A percentile compares a stretch with the other conserved stretches of the same genome.
Conservation (phyloP, 2,329 filamentous ascomycete species). For the Bipolaris sorokiniana region DNA sequence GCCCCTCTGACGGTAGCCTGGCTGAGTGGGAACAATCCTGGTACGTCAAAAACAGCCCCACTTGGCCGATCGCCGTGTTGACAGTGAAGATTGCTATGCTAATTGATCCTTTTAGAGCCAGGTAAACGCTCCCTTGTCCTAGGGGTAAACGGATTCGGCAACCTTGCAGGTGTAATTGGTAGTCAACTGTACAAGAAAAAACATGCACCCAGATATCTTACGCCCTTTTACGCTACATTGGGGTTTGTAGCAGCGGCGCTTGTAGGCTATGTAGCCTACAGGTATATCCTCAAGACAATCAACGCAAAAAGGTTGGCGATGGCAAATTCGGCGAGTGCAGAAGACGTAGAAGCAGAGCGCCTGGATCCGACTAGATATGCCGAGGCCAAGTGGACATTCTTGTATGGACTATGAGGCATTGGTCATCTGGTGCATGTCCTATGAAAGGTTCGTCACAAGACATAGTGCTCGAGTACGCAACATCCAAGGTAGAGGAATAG, state of each 20-base stretch:
- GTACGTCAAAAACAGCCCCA: not conserved
- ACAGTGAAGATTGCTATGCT: not conserved
- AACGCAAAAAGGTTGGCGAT: constrained; percentile 23
- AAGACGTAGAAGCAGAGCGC: constrained; percentile 29
- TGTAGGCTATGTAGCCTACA: constrained; percentile 27
- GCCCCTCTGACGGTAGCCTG: constrained; percentile 33
- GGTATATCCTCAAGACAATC: constrained; percentile 23
- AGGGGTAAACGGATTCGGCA: constrained; percentile 32
- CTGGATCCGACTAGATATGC: constrained; percentile 24
- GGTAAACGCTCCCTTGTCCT: constrained; percentile 31
- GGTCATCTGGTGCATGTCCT: too few species aligned
- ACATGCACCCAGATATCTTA: constrained; percentile 27
- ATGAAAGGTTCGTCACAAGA: not conserved
- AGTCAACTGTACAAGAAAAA: constrained; percentile 26
- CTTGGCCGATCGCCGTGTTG: not conserved
- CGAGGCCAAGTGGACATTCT: constrained; percentile 35
- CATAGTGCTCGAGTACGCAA: not conserved
- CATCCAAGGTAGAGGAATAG: not conserved
- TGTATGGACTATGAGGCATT: constrained; percentile 27
- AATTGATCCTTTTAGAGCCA: constrained; percentile 4
- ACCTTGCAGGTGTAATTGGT: constrained; percentile 34
- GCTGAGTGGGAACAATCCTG: constrained; percentile 33
- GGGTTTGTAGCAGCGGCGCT: constrained; percentile 30
- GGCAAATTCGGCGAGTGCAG: constrained; percentile 14
- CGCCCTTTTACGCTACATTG: constrained; percentile 30